Base-by-base conservation (phyloP, 2,329 filamentous ascomycete genomes). In the Colletotrichum sp. region DNA sequence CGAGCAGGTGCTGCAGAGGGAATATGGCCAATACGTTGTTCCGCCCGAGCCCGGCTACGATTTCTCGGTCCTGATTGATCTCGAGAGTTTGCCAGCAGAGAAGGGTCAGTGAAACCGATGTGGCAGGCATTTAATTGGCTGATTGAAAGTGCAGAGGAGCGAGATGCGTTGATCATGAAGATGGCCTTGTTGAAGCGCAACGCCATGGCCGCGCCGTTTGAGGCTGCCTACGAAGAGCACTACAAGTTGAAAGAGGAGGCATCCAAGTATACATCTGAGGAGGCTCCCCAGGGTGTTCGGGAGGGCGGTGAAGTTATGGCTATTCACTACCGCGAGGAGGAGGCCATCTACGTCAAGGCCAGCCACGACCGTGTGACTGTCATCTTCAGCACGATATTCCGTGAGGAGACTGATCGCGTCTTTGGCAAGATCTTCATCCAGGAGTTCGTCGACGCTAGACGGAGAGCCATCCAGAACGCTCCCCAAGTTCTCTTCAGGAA, bases 371-470 rank as follows among this genome's bases (percentile, higher is more conserved):
- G 97, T 80, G 97, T 99, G 66, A 99, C 97, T 1, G 96, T 99
- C 80, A 99, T 99, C 81, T 99, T 99, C 89, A 98, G 95, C 86
- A 99, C 97, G 55, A 91, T 98, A 66, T 99, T 99, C 89, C 90
- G 95, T 72, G 97, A 99, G 82, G 97, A 99, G 86, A 99, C 97
- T 69, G 97, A 99, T 82, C 90, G 96, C 75, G 95, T 99, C 72
- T 99, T 98, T 80, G 97, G 97, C 79, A 98, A 98, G 86, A 95
- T 99, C 16, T 99, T 99, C 82, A 92, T 99, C 78, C 96, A 98
- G 86, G 97, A 99, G 85, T 99, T 99, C 78, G 97, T 98, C 71
- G 97, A 99, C 85, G 97, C 97, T 11, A 90, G 97, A 83, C 91
- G 96, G 83, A 93, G 97, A 86, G 96, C 96, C 24, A 98, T 99